phyloP scores from a whole-genome alignment of 2,329 filamentous ascomycete species.

The Ceratocystis destructans region DNA sequence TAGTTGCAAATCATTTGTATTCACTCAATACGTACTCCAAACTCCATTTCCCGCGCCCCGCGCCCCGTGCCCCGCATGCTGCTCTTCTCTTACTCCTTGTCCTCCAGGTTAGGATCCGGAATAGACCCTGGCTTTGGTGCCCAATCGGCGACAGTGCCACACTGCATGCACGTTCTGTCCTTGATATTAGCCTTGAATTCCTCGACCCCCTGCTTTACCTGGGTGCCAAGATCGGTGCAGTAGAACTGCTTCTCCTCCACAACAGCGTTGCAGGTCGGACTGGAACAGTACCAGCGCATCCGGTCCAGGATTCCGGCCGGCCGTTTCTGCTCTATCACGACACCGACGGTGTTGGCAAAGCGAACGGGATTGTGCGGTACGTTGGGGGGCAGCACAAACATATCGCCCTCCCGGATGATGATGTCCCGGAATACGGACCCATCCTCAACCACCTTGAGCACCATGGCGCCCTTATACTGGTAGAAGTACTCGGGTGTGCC shows the following conservation, averaged over 20 bases:
- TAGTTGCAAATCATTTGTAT: not conserved
- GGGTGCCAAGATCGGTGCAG: constrained; percentile 78
- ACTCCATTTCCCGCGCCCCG: not conserved
- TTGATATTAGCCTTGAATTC: constrained; percentile 55
- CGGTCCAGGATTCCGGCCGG: constrained; percentile 57
- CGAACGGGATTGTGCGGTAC: constrained; percentile 93
- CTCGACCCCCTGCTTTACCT: constrained; percentile 87
- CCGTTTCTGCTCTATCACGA: constrained; percentile 78
- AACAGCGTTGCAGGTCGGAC: constrained; percentile 44
- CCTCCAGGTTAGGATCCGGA: constrained; percentile 41
- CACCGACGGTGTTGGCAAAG: constrained; percentile 84
- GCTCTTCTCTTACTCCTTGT: constrained; percentile 1
- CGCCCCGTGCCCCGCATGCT: not conserved
- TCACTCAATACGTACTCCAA: not conserved
- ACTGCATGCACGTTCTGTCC: constrained; percentile 61
- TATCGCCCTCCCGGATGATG: constrained; percentile 78
- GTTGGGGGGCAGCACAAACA: constrained; percentile 86
- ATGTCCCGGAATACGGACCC: constrained; percentile 61
- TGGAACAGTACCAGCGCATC: constrained; percentile 78
- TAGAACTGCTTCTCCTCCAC: constrained; percentile 82
- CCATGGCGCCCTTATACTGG: constrained; percentile 85
- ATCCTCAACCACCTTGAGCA: constrained; percentile 85
- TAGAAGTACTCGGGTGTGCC: constrained; percentile 95
- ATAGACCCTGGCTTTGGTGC: constrained; percentile 49
- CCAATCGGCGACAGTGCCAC: constrained; percentile 61